These are phyloP conservation scores for Arthroderma sp. DNA, from an alignment of 2,329 filamentous ascomycete species.

Conservation along the genomic window DNA sequence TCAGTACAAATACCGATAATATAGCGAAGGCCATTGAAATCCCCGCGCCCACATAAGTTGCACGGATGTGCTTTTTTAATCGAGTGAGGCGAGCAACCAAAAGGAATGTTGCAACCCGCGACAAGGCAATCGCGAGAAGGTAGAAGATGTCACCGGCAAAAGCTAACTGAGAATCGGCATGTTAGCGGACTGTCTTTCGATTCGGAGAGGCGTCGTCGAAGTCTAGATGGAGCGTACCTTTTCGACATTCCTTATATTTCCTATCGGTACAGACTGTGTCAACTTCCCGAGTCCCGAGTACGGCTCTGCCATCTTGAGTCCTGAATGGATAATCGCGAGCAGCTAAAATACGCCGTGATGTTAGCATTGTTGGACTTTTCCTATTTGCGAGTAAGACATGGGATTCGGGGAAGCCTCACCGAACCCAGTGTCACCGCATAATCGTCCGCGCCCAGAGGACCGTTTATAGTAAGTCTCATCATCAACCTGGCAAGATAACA, in stretches of 20 bases:
- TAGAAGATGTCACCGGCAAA: constrained; percentile 11
- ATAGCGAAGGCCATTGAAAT: constrained; percentile 5
- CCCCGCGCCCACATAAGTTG: constrained; percentile 5
- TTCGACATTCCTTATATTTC: constrained; percentile 4
- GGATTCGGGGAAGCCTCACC: not conserved
- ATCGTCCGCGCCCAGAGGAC: constrained; percentile 10
- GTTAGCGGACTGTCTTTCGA: too few relatives aligned
- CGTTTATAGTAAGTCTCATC: constrained; percentile 11
- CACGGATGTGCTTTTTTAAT: constrained; percentile 7
- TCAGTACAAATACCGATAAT: constrained; percentile 8
- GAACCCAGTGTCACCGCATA: constrained; percentile 9
- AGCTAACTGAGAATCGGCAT: constrained; percentile 3
- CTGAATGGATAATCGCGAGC: constrained; percentile 9
- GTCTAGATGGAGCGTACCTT: constrained; percentile 3
- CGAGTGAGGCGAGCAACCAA: constrained; percentile 10
- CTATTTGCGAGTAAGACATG: too few relatives aligned
- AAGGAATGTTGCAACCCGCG: constrained; percentile 8
- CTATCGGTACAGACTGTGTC: not conserved
- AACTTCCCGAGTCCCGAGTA: constrained; percentile 9
- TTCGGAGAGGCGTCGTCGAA: too few relatives aligned
- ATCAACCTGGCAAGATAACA: constrained; percentile 9
- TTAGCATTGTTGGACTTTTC: not conserved
- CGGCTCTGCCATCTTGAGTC: constrained; percentile 9
- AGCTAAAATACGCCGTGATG: constrained; percentile 2
- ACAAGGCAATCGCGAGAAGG: constrained; percentile 9